phyloP scores from a whole-genome alignment of 176 grass and related monocot species.

The Lolium perenne region DNA sequence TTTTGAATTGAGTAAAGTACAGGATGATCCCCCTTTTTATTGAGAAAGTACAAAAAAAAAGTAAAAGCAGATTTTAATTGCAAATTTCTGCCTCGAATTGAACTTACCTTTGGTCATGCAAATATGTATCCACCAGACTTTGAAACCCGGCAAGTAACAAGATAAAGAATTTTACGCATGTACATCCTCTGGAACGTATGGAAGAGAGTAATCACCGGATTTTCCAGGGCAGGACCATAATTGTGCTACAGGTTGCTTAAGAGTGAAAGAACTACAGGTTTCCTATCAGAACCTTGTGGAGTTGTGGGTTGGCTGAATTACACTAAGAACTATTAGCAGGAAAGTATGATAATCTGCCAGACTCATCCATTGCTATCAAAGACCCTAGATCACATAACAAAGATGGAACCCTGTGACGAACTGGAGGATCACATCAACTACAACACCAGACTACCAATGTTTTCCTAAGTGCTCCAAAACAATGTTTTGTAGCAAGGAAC shows the following conservation, averaged over 20 bases:
- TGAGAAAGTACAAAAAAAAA: neutral
- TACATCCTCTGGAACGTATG: neutral
- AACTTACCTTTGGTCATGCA: neutral
- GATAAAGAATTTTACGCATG: too few species aligned
- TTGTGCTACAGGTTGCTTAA: neutral
- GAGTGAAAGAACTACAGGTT: neutral
- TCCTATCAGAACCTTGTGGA: neutral
- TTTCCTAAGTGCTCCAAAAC: neutral
- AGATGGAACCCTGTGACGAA: neutral
- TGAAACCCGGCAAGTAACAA: neutral
- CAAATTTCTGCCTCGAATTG: neutral
- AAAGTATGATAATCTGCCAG: neutral
- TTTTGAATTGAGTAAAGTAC: neutral
- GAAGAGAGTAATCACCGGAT: neutral
- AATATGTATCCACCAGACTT: neutral
- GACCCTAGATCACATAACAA: neutral
- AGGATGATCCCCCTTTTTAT: neutral
- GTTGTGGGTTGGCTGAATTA: neutral
- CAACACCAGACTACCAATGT: neutral
- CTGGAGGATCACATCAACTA: neutral
- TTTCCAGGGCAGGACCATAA: neutral
- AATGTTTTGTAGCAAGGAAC: neutral
- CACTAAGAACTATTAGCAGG: neutral
- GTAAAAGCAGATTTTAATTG: neutral
- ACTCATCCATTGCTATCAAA: neutral